A percentile compares a stretch with the other conserved stretches of the same genome.
Evolutionary conservation across 1,284 basidiomycete genomes (phyloP).

Genomic region (Pyrrhoderma lamaoense): DNA sequence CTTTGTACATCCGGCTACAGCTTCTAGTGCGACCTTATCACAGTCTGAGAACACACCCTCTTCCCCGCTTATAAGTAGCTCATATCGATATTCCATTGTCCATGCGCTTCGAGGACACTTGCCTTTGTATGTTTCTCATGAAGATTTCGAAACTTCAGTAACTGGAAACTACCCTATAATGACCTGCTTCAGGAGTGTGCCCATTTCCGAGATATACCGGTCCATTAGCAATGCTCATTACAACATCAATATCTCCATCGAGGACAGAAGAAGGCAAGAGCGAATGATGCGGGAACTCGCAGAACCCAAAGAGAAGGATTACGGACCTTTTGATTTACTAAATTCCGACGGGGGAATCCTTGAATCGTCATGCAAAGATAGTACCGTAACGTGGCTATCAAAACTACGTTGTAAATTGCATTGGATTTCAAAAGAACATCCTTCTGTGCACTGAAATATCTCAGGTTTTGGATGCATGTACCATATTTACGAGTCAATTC

Average conservation of each 20-base stretch:
- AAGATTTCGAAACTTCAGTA: constrained; percentile 21
- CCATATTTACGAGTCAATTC: too few relatives aligned
- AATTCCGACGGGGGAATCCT: too few relatives aligned
- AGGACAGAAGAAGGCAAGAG: too few relatives aligned
- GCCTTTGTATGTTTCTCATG: constrained; percentile 20
- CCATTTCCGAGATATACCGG: constrained; percentile 21
- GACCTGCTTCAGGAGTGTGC: constrained; percentile 19
- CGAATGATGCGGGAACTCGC: too few relatives aligned
- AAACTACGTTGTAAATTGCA: too few relatives aligned
- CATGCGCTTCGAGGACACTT: constrained; percentile 26
- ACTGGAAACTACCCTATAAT: constrained; percentile 21
- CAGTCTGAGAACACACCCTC: background rate
- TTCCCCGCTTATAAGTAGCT: constrained; percentile 9
- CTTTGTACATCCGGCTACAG: constrained; percentile 21
- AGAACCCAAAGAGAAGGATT: too few relatives aligned
- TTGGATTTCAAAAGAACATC: too few relatives aligned
- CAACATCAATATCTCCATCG: constrained; percentile 25
- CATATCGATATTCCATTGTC: constrained; percentile 26
- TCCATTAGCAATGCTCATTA: constrained; percentile 24
- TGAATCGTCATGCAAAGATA: too few relatives aligned
- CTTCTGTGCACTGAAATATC: too few relatives aligned
- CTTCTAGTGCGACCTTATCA: background rate
- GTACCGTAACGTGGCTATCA: too few relatives aligned
- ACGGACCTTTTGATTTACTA: too few relatives aligned
- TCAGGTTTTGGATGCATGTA: too few relatives aligned